Base-by-base conservation (phyloP, 495 filamentous ascomycete genomes). In the Hapsidospora chrysogenum region DNA sequence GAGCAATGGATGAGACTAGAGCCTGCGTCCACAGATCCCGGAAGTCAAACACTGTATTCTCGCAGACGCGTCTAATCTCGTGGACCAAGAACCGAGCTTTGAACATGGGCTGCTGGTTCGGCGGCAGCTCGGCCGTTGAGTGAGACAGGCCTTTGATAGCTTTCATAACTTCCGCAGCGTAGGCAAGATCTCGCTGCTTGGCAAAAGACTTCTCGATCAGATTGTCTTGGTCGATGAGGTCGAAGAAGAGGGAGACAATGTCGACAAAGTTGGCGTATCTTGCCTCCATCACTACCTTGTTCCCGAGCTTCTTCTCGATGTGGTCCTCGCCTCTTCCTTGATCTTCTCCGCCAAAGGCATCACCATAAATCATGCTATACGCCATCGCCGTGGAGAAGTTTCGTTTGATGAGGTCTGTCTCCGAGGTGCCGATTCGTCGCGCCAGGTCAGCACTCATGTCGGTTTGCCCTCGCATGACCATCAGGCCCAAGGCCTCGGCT, bases 31-130 rank as follows among this genome's bases (percentile, higher is more conserved):
- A 97, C 17, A 93, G 63, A 3, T 55, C 64, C 14, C 63, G 54
- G 3, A 67, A 53, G 39, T 86, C 75, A 34, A 72, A 74, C 6
- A 61, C 59, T 6, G 74, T 73, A 29, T 78, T 68, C 40, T 65
- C 69, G 53, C 81, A 92, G 17, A 96, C 55, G 41, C 83, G 73
- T 8, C 76, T 61, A 18, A 95, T 67, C 42, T 86, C 71, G 38
- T 75, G 71, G 6, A 75, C 49, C 4, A 96, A 55, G 46, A 76
- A 80, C 37, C 75, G 81, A 13, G 74, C 72, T 41, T 68, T 78
- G 57, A 95, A 96, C 21, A 71, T 80, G 11, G 89, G 89, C 42
- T 92, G 83, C 43, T 92, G 83, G 36, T 76, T 80, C 5, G 74
- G 55, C 4, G 83, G 75, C 6, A 95, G 53, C 7, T 48, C 48